Conservation (phyloP, 2,329 filamentous ascomycete genomes). For the Fusarium liriodendri region DNA sequence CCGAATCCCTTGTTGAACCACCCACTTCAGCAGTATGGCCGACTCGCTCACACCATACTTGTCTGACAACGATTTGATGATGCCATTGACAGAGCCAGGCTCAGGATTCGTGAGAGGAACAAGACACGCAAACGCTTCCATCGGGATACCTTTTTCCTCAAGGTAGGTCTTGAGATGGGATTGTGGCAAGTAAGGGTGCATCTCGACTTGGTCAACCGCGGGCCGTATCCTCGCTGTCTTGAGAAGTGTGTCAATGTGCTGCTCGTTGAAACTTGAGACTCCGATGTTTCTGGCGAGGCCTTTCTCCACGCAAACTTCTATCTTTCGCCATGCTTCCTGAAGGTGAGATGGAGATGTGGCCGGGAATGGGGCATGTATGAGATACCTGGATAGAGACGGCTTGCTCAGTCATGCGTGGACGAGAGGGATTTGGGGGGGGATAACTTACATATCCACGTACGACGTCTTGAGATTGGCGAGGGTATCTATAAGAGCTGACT, state of each 20-base stretch:
- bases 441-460: not conserved
- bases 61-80: slow-evolving; percentile 3
- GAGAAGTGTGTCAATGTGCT: not conserved
- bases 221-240: not conserved
- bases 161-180: not conserved
- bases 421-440: not conserved
- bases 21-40: not conserved
- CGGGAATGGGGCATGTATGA: not conserved
- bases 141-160: not conserved
- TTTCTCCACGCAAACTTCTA: not conserved
- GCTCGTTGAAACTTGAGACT: not conserved
- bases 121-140: not conserved
- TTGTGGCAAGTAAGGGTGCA: not conserved
- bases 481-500: not conserved
- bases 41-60: not conserved
- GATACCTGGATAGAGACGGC: not conserved
- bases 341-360: not conserved
- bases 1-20: not conserved
- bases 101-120: not conserved
- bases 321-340: not conserved
- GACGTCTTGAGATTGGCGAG: not conserved
- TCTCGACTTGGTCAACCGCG: not conserved
- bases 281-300: not conserved
- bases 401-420: not conserved
- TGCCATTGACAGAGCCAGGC: not conserved